Percentiles rank a stretch among this genome's conserved stretches.
These are phyloP conservation scores for Tilletia setariae DNA, from an alignment of 1,284 basidiomycete species.

Conservation along the genomic window DNA sequence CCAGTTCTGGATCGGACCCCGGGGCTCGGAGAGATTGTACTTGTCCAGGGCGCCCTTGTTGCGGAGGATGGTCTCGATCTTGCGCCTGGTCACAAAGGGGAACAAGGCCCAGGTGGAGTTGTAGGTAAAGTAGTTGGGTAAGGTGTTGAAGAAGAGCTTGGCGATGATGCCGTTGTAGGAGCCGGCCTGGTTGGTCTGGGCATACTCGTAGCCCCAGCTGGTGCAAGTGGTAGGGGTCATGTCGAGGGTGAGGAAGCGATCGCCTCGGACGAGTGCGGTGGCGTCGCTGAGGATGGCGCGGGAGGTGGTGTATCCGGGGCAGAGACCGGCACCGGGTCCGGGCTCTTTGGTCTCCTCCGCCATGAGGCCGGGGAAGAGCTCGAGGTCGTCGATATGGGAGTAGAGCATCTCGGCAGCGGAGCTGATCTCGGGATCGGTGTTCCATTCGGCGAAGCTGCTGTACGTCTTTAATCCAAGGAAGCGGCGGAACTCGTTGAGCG, in stretches of 20 bases:
- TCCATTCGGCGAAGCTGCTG: constrained; percentile 72
- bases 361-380: constrained; percentile 63
- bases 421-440: constrained; percentile 69
- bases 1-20: constrained; percentile 1
- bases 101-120: constrained; percentile 11
- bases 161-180: constrained; percentile 7
- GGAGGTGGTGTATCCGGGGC: constrained; percentile 78
- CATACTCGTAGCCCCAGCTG: constrained; percentile 37
- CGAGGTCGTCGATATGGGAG: constrained; percentile 67
- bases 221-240: constrained; percentile 75
- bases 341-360: constrained; percentile 13
- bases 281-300: constrained; percentile 83
- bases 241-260: constrained; percentile 77
- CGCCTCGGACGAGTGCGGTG: constrained; percentile 77
- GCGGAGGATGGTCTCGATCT: background rate
- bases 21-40: constrained; percentile 6
- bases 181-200: constrained; percentile 8
- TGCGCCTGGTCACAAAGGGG: constrained; percentile 5
- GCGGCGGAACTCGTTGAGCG: constrained; percentile 77
- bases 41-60: background rate
- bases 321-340: constrained; percentile 49
- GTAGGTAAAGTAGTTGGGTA: constrained; percentile 4
- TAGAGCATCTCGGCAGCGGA: constrained; percentile 66
- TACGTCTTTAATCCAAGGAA: constrained; percentile 20
- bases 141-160: constrained; percentile 15